These are phyloP conservation scores for Purshia tridentata DNA, from an alignment of 306 rosid genomes.

Conservation along the genomic window DNA sequence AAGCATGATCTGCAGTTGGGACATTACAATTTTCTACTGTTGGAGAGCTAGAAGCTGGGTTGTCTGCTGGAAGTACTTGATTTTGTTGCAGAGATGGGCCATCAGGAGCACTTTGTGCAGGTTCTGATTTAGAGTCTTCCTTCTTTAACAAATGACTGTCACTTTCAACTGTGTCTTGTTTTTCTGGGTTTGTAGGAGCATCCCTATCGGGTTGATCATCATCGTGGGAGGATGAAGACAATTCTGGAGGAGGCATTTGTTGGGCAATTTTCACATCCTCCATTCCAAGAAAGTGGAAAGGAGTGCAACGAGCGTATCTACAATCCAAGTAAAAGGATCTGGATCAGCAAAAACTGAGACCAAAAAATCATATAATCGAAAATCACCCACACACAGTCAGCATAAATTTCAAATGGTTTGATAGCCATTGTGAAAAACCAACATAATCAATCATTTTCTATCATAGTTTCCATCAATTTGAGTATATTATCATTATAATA, in stretches of 20 bases:
- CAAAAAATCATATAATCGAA: slow-evolving; percentile 5
- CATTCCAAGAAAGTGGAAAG: slow-evolving; percentile 44
- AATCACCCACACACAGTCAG: not conserved
- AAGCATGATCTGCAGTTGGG: slow-evolving; percentile 23
- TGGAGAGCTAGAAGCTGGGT: slow-evolving; percentile 30
- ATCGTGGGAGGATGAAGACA: slow-evolving; percentile 26
- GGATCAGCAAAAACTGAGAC: not conserved
- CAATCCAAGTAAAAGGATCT: slow-evolving; percentile 20
- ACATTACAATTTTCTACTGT: slow-evolving; percentile 21
- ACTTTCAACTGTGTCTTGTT: slow-evolving; percentile 45
- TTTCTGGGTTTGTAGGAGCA: slow-evolving; percentile 27
- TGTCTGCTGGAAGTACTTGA: slow-evolving; percentile 30
- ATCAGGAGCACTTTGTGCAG: slow-evolving; percentile 34
- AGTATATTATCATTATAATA: not conserved
- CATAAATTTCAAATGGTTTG: too few relatives aligned
- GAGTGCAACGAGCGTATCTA: slow-evolving; percentile 34
- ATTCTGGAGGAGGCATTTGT: slow-evolving; percentile 40
- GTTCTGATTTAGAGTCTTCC: slow-evolving; percentile 25
- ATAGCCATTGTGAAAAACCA: too few relatives aligned
- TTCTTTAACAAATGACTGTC: slow-evolving; percentile 26
- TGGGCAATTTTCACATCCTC: slow-evolving; percentile 53
- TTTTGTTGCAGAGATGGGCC: slow-evolving; percentile 35
- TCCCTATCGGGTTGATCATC: slow-evolving; percentile 31
- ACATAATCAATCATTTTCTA: too few relatives aligned
- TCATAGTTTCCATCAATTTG: too few relatives aligned